phyloP scores from a whole-genome alignment of 257 asterid species.

The Solanum sparsipilum region DNA sequence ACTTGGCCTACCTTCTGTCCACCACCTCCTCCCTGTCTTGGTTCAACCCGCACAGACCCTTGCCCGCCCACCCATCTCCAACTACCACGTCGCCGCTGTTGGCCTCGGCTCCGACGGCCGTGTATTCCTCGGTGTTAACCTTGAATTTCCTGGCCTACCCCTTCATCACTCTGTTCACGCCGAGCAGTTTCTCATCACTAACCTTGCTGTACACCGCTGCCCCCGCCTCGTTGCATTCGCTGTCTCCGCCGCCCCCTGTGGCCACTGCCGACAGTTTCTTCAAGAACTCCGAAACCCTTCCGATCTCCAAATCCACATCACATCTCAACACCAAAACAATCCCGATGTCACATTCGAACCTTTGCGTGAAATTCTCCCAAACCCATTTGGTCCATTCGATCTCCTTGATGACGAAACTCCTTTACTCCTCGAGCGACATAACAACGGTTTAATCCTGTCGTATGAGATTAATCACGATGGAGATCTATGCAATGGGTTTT shows the following conservation, averaged over 20 bases:
- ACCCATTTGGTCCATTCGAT: constrained; percentile 81
- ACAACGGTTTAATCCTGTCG: constrained; percentile 23
- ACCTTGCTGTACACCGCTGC: constrained; percentile 44
- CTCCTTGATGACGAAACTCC: constrained; percentile 55
- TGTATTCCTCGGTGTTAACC: constrained; percentile 64
- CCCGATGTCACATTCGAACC: constrained; percentile 24
- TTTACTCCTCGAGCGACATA: constrained; percentile 49
- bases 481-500: constrained; percentile 26
- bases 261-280: constrained; percentile 92
- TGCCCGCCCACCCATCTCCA: constrained; percentile 84
- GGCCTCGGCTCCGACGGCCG: constrained; percentile 94
- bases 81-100: constrained; percentile 65
- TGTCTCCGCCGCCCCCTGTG: constrained; percentile 93
- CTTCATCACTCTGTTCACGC: constrained; percentile 85
- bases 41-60: constrained; percentile 53
- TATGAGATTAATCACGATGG: not conserved
- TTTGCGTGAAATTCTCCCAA: constrained; percentile 36
- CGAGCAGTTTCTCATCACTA: constrained; percentile 75
- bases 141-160: constrained; percentile 76
- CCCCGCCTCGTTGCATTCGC: constrained; percentile 49
- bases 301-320: constrained; percentile 39
- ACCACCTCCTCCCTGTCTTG: constrained; percentile 66
- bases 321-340: constrained; percentile 13
- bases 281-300: constrained; percentile 70
- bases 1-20: constrained; percentile 52